phyloP scores from a whole-genome alignment of 1,284 basidiomycete species.

The Boletus sp. region DNA sequence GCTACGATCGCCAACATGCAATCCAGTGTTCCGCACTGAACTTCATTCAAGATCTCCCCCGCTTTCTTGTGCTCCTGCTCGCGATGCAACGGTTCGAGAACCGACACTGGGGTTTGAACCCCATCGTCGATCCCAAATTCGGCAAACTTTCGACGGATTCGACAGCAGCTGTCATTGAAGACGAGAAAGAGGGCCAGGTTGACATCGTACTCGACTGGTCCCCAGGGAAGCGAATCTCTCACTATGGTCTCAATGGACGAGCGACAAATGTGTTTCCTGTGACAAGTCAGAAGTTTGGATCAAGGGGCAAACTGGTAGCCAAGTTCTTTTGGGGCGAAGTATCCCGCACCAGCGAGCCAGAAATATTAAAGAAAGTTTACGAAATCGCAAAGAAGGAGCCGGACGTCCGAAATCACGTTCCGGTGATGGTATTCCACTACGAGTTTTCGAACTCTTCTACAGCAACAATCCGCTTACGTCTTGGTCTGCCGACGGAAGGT shows the following conservation, averaged over 20 bases:
- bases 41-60: background rate
- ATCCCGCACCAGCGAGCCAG: background rate
- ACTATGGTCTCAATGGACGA: background rate
- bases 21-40: slow-evolving; percentile 1
- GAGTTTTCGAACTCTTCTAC: background rate
- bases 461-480: background rate
- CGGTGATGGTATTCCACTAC: background rate
- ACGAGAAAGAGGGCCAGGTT: background rate
- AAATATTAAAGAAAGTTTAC: background rate
- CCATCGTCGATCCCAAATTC: background rate
- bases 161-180: too few species aligned
- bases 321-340: background rate
- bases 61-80: background rate
- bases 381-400: background rate
- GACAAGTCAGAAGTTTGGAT: background rate
- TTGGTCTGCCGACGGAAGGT: background rate
- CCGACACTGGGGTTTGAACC: background rate
- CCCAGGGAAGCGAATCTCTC: background rate
- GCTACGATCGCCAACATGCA: background rate
- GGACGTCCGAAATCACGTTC: background rate
- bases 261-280: background rate
- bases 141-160: background rate
- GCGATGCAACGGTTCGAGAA: background rate
- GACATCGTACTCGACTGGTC: background rate
- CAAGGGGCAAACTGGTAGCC: background rate